A percentile compares a stretch with the other conserved stretches of the same genome.
Conservation (phyloP, 202 grass and related monocot species). For the Brachypodium distachyon region DNA sequence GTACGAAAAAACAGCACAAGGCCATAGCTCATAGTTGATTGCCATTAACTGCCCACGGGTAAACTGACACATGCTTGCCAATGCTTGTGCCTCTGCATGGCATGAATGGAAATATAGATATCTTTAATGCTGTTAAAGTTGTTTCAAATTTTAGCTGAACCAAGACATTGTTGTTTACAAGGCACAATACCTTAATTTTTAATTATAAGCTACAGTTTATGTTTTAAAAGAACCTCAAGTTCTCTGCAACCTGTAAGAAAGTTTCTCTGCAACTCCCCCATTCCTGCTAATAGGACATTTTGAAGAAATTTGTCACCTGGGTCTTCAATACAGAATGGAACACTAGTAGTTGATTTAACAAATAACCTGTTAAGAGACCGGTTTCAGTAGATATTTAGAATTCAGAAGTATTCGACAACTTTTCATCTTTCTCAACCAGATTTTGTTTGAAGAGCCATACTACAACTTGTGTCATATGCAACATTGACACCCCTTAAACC, state of each 20-base stretch:
- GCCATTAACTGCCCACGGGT: neutral
- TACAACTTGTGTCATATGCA: neutral
- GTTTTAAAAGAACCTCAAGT: neutral
- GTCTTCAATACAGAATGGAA: conserved; percentile 22
- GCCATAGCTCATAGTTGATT: neutral
- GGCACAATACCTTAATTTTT: neutral
- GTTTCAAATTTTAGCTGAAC: neutral
- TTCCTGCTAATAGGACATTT: neutral
- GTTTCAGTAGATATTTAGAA: conserved; percentile 22
- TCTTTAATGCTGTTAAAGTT: neutral
- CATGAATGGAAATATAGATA: neutral
- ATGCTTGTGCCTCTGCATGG: neutral
- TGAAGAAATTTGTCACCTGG: neutral
- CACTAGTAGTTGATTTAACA: neutral
- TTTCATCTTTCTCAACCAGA: conserved; percentile 14
- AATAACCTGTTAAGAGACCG: conserved; percentile 19
- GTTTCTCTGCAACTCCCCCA: neutral
- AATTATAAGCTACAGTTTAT: neutral
- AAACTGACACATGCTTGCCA: neutral
- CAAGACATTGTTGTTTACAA: conserved; percentile 1
- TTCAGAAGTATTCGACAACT: conserved; percentile 3
- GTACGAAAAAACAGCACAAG: neutral
- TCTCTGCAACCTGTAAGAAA: neutral
- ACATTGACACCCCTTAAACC: neutral
- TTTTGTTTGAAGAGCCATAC: conserved; percentile 1